Conservation (phyloP, 2,329 filamentous ascomycete genomes). For the Clonostachys byssicola region DNA sequence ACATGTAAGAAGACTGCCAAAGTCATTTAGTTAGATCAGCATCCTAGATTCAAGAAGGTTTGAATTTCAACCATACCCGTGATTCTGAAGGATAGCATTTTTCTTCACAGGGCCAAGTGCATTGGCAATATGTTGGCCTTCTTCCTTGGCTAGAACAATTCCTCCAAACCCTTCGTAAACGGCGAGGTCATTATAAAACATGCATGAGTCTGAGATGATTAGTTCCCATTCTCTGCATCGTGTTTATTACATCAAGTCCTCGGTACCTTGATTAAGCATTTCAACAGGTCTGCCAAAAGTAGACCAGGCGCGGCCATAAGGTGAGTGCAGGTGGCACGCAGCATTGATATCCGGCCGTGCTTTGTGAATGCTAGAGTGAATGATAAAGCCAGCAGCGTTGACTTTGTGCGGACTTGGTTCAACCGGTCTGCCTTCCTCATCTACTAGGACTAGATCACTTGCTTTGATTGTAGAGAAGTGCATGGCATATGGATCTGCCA, state of each 20-base stretch:
- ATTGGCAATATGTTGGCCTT: constrained; percentile 58
- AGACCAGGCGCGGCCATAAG: constrained; percentile 63
- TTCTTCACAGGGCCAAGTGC: constrained; percentile 55
- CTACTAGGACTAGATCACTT: constrained; percentile 63
- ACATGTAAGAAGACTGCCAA: constrained; percentile 50
- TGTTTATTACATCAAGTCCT: not conserved
- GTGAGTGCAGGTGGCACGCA: constrained; percentile 63
- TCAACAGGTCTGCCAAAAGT: constrained; percentile 59
- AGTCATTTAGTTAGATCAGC: constrained; percentile 21
- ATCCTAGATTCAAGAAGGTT: not conserved
- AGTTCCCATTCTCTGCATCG: no score
- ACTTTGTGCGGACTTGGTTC: constrained; percentile 57
- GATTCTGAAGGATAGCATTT: constrained; percentile 64
- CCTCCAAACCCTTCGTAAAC: constrained; percentile 56
- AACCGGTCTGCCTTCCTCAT: constrained; percentile 52
- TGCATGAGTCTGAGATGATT: constrained; percentile 38
- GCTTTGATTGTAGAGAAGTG: constrained; percentile 64
- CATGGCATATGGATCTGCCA: constrained; percentile 49
- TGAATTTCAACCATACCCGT: constrained; percentile 35
- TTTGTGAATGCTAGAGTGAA: constrained; percentile 63
- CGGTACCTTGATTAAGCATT: constrained; percentile 57
- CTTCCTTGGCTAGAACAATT: constrained; percentile 52
- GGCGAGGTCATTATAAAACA: constrained; percentile 61
- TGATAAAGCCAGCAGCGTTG: constrained; percentile 66
- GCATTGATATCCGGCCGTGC: constrained; percentile 61